Evolutionary conservation across 306 rosid genomes (phyloP), one percentile per base, ranked within the genome.

Genomic region (Prunus padus): DNA sequence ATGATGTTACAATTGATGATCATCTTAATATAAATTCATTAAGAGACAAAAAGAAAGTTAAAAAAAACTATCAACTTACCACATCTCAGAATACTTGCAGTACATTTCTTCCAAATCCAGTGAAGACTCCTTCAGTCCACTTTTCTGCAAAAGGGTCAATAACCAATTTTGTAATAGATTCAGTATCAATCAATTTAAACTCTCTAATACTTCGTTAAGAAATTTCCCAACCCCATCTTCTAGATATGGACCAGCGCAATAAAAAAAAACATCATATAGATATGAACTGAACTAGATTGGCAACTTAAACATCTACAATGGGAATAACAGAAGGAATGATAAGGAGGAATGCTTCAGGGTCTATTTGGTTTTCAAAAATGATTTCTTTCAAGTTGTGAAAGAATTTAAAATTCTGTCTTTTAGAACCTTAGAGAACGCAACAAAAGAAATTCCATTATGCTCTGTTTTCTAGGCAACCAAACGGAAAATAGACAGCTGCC

Each of bases 61-160:
- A 23, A 52, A 52, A 4, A 25, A 33, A 8, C 61, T 47, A 23
- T 71, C 46, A 74, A 42, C 85, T 73, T 81, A 92, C 98, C 91
- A 23, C 73, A 55, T 84, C 60, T 86, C 85, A 31, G 86, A 62
- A 81, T 88, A 86, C 71, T 78, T 83, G 87, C 71, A 78, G 72
- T 64, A 89, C 77, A 92, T 77, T 75, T 82, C 87, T 73, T 83
- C 91, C 63, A 87, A 84, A 78, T 76, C 88, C 70, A 75, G 26
- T 50, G 20, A 65, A 13, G 73, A 67, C 1, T 52, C 82, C 67
- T 80, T 78, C 56, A 68, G 55, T 63, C 31, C 69, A 78, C 71
- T 83, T 71, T 77, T 82, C 89, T 87, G 87, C 77, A 80, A 28
- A 55, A 69, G n/a, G 31, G 65, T 13, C 52, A 76, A 73, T 20